phyloP scores from a whole-genome alignment of 805 yeast species.

The Teunomyces kruisii region DNA sequence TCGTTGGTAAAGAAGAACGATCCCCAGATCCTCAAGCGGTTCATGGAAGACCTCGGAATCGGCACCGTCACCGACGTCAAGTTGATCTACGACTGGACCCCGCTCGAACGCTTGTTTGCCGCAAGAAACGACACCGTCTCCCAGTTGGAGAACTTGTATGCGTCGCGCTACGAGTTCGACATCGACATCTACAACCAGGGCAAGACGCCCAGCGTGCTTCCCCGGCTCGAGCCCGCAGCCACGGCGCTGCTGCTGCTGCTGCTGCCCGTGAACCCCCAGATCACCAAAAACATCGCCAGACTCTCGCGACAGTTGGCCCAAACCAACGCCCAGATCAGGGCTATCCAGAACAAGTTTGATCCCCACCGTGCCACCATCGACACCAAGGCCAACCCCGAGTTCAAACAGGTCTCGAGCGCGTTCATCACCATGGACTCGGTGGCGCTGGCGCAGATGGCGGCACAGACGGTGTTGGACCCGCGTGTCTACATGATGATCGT shows the following conservation, averaged over 20 bases:
- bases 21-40: conserved; percentile 44
- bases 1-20: conserved; percentile 35
- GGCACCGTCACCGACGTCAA: conserved; percentile 54
- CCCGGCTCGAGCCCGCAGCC: conserved; percentile 12
- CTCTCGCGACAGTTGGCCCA: conserved; percentile 33
- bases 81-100: conserved; percentile 47
- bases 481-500: conserved; percentile 44
- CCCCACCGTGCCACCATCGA: conserved; percentile 23
- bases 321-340: conserved; percentile 40
- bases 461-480: conserved; percentile 46
- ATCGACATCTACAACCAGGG: conserved; percentile 37
- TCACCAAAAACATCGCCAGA: conserved; percentile 23
- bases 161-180: conserved; percentile 42
- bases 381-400: conserved; percentile 22
- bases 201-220: conserved; percentile 34
- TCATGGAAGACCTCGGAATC: conserved; percentile 54
- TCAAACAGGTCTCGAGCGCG: conserved; percentile 46
- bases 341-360: conserved; percentile 34
- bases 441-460: conserved; percentile 51
- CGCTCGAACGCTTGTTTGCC: conserved; percentile 38
- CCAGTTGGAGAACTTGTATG: conserved; percentile 42
- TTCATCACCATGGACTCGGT: conserved; percentile 49
- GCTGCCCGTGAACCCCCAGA: not conserved
- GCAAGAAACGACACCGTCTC: conserved; percentile 30
- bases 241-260: too few species aligned